Base-by-base conservation (phyloP, 148 eudicot genomes). In the Agrostemma githago region DNA sequence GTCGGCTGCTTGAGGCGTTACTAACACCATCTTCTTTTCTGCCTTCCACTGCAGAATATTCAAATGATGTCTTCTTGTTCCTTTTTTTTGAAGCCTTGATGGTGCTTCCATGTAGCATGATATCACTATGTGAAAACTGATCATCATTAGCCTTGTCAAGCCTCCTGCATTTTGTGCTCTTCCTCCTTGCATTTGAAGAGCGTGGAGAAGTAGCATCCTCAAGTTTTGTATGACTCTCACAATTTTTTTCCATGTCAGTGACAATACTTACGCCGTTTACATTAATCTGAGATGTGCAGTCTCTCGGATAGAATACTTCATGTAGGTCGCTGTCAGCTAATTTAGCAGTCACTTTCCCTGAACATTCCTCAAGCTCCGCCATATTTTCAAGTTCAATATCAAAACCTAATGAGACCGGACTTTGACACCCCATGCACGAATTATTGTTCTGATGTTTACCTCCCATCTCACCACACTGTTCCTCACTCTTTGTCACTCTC, bases 101-200 rank as follows among this genome's bases (percentile, higher is more conserved):
- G 60, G 12, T 38, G 62, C 68, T 40, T n/a, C 72, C 70, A 40
- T 51, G 73, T 66, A 4, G 2, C 54, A 48, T 48, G 54, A 5
- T 10, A 59, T 21, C 70, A 68, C 70, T 42, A 39, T 26, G 34
- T 20, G 14, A 15, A 67, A 41, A 17, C 58, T 10, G 59, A 71
- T 56, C 68, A 66, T 43, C 72, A 43, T 42, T 59, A 79, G n/a
- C 54, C 34, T 72, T 61, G 34, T 51, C 65, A 39, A 48, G 46
- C 70, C 72, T 57, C 44, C 4, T 7, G 61, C 57, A 60, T 67
- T 80, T 80, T 67, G 71, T 71, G 17, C 66, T 71, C 40, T 75
- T 75, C 61, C 72, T 75, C 60, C 73, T 79, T 12, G 54, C 60
- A 71, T 65, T 79, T 39, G 57, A 66, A 44, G 57, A n/a, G 65